Evolutionary conservation across 495 filamentous ascomycete genomes (phyloP).

Genomic region (Neurospora sp.): DNA sequence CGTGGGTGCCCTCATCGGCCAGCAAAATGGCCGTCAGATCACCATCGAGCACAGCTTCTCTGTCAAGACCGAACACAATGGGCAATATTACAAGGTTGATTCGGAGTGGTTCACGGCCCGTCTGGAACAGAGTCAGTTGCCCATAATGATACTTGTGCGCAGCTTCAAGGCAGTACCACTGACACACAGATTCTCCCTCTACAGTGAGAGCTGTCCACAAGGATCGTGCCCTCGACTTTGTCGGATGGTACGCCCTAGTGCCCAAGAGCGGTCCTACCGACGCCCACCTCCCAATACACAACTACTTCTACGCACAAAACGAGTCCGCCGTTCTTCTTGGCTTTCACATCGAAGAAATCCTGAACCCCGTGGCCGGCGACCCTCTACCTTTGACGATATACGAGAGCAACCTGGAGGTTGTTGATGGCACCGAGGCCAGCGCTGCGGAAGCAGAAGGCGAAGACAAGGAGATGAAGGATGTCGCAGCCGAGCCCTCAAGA

Average conservation of each 20-base stretch:
- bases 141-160: background rate
- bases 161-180: background rate
- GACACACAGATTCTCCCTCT: background rate
- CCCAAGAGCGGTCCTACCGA: slow-evolving; percentile 59
- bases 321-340: slow-evolving; percentile 82
- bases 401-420: slow-evolving; percentile 69
- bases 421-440: slow-evolving; percentile 38
- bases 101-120: slow-evolving; percentile 67
- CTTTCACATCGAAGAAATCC: slow-evolving; percentile 59
- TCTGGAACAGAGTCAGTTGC: slow-evolving; percentile 67
- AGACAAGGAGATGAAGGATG: slow-evolving; percentile 67
- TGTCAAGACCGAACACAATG: slow-evolving; percentile 47
- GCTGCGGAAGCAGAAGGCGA: slow-evolving; percentile 30
- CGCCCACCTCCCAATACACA: slow-evolving; percentile 63
- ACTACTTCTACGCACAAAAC: slow-evolving; percentile 65
- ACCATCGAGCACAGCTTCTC: slow-evolving; percentile 91
- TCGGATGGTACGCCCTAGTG: slow-evolving; percentile 90
- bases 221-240: slow-evolving; percentile 68
- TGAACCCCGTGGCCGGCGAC: slow-evolving; percentile 49
- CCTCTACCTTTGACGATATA: slow-evolving; percentile 87
- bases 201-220: slow-evolving; percentile 86
- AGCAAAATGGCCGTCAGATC: slow-evolving; percentile 81
- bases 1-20: slow-evolving; percentile 77
- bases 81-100: slow-evolving; percentile 47
- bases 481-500: slow-evolving; percentile 39